Base-by-base conservation (phyloP, 768 basidiomycete genomes). In the Krasilnikovozyma curviuscula region DNA sequence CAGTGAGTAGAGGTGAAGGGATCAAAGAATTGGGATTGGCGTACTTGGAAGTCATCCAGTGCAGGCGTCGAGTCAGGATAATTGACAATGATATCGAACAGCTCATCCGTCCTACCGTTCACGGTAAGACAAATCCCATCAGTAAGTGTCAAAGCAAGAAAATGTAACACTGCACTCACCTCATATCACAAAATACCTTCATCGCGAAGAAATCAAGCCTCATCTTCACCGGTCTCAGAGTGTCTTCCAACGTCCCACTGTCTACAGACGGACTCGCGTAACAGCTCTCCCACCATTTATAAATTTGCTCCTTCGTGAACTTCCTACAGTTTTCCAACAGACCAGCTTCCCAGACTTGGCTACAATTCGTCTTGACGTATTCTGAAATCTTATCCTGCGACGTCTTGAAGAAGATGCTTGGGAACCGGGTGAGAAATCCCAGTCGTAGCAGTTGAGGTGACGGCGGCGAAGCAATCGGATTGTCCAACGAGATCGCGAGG, bases 51-150 rank as follows among this genome's bases (percentile, higher is more conserved):
- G 65, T 98, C 93, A 48, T 80, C 72, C 18, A 97, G 66, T 0
- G 86, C 88, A 3, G 79, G 76, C 54, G 69, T 70, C 0, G 89
- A 91, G 52, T 88, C 82, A 0, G 91, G 88, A 56, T 76, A 89
- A 57, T 91, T 84, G 47, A 95, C 78, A 49, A 97, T 91, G 48
- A 97, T 93, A 55, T 91, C 85, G 59, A 93, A 97, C 18, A 97
- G 79, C 62, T 97, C 89, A 41, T 68, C 70, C 19, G 67, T 66
- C 21, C 70, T 49, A n/a, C n/a, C n/a, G 76, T 25, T 16, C 14
- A 27, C n/a, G 23, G 5, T 5, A 29, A 25, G 29, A 34, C 1
- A 35, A 24, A 8, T n/a, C n/a, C n/a, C n/a, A n/a, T n/a, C n/a
- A n/a, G n/a, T n/a, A n/a, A n/a, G n/a, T n/a, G 21, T 35, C 35